Conservation (phyloP, 1,139 yeast genomes). For the Meyerozyma guilliermondii region DNA sequence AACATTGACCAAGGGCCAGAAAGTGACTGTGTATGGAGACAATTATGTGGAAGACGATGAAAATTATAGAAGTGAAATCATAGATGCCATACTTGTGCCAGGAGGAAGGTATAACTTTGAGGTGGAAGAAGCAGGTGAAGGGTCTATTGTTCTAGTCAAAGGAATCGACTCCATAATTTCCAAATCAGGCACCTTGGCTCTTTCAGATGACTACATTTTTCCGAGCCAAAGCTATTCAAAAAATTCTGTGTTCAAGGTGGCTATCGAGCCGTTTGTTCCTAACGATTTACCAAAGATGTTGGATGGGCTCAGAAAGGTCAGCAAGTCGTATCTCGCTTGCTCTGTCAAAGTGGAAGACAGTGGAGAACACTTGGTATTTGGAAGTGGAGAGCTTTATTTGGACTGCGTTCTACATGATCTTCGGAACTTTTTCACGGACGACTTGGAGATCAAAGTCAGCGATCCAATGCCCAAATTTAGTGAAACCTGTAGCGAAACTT, state of each 20-base stretch:
- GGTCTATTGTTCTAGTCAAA: constrained; percentile 60
- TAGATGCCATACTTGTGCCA: constrained; percentile 52
- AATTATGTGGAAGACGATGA: constrained; percentile 46
- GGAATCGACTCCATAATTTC: constrained; percentile 55
- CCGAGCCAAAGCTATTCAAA: constrained; percentile 32
- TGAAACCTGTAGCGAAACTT: constrained; percentile 68
- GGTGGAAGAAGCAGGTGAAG: constrained; percentile 52
- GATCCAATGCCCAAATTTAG: constrained; percentile 78
- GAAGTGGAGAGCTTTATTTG: constrained; percentile 83
- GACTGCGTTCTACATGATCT: constrained; percentile 82
- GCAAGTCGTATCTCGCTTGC: constrained; percentile 62
- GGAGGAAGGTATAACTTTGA: constrained; percentile 70
- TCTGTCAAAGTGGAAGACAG: constrained; percentile 75
- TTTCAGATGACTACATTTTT: constrained; percentile 3
- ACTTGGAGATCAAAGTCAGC: constrained; percentile 73
- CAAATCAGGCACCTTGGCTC: constrained; percentile 27
- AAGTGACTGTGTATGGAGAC: constrained; percentile 57
- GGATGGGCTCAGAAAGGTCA: constrained; percentile 60
- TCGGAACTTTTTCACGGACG: constrained; percentile 51
- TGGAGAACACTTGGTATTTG: constrained; percentile 79
- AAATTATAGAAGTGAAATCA: constrained; percentile 42
- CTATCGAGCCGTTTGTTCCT: constrained; percentile 78
- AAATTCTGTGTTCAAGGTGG: constrained; percentile 69
- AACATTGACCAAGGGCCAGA: constrained; percentile 39
- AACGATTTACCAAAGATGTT: constrained; percentile 71